Percentiles rank a stretch among this genome's conserved stretches.
Evolutionary conservation across 305 asterid genomes (phyloP).

Genomic region (Stenogyne calaminthoides): DNA sequence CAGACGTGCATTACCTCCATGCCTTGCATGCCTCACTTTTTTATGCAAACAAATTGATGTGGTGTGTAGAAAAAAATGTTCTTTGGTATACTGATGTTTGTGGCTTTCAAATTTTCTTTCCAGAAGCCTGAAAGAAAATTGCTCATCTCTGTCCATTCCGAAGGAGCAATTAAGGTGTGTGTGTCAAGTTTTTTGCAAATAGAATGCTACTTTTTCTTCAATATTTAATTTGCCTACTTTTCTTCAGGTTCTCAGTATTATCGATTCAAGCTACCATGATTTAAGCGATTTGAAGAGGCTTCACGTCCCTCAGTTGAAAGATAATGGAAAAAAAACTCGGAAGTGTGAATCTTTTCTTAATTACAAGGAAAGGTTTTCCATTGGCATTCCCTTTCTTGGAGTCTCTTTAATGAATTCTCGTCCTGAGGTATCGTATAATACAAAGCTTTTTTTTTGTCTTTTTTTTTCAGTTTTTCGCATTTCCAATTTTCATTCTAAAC

Average conservation of each 20-base stretch:
- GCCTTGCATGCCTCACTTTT: constrained; percentile 11
- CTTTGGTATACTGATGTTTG: constrained; percentile 30
- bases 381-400: constrained; percentile 87
- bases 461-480: not conserved
- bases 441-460: constrained; percentile 13
- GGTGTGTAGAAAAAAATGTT: constrained; percentile 6
- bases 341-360: constrained; percentile 50
- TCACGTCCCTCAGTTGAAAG: constrained; percentile 53
- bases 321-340: constrained; percentile 53
- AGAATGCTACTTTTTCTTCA: constrained; percentile 19
- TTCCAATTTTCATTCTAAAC: constrained; percentile 5
- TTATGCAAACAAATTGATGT: not conserved
- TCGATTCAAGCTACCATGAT: constrained; percentile 84
- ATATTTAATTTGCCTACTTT: constrained; percentile 24
- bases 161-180: constrained; percentile 91
- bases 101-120: constrained; percentile 28
- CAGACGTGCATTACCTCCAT: constrained; percentile 13
- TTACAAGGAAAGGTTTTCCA: constrained; percentile 67
- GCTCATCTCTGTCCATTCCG: constrained; percentile 86
- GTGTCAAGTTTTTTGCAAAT: constrained; percentile 24
- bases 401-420: constrained; percentile 84
- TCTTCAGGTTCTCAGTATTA: constrained; percentile 84
- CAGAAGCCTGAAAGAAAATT: constrained; percentile 96
- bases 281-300: constrained; percentile 69
- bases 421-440: constrained; percentile 67